These are phyloP conservation scores for Astrocystis sublimbata DNA, from an alignment of 495 filamentous ascomycete species.

Conservation along the genomic window DNA sequence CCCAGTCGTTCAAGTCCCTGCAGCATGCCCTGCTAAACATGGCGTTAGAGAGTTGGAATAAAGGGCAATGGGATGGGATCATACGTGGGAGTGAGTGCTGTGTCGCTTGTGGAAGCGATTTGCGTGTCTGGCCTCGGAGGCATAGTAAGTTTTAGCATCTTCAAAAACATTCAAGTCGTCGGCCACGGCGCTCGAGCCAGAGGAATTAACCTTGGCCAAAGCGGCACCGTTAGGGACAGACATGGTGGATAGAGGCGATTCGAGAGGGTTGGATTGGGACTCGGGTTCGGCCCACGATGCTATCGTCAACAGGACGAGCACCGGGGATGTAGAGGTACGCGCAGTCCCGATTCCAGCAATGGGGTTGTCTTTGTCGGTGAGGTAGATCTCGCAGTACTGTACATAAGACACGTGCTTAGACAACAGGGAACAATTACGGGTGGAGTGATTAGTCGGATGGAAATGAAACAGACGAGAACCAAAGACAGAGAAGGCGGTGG, in stretches of 20 bases:
- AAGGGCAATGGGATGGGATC: constrained; percentile 3
- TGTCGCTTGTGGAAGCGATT: constrained; percentile 45
- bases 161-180: constrained; percentile 47
- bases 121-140: constrained; percentile 47
- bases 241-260: neutral
- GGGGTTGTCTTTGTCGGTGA: neutral
- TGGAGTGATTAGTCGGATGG: too few relatives aligned
- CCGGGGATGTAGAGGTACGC: neutral
- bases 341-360: neutral
- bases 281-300: neutral
- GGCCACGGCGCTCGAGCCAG: constrained; percentile 10
- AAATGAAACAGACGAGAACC: neutral
- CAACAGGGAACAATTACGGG: neutral
- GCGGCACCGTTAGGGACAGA: neutral
- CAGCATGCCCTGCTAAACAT: constrained; percentile 42
- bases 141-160: constrained; percentile 53
- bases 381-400: neutral
- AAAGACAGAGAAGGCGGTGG: neutral
- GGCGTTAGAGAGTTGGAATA: constrained; percentile 21
- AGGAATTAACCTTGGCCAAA: constrained; percentile 17
- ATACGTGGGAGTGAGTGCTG: constrained; percentile 50
- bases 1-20: constrained; percentile 47
- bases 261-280: neutral
- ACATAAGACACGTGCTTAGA: neutral
- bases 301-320: neutral